Percentiles rank a stretch among this genome's conserved stretches.
Evolutionary conservation across 371 early-diverging fungal species (phyloP).

Genomic region (Mucor irregularis): DNA sequence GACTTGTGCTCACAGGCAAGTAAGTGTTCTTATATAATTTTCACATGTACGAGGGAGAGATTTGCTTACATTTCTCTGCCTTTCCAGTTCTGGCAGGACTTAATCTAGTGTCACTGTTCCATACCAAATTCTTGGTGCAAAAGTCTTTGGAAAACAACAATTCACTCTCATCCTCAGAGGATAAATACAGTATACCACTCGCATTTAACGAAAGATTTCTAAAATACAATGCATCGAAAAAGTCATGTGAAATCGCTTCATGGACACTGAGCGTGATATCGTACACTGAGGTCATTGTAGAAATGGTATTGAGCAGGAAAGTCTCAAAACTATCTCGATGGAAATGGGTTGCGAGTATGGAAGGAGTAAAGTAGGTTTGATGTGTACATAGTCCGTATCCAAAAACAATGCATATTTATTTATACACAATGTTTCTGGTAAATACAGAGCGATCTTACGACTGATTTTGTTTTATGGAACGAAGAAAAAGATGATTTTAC

Average conservation of each 20-base stretch:
- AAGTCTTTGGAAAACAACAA: not conserved
- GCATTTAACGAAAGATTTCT: slow-evolving; percentile 30
- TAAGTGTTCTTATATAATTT: slow-evolving; percentile 6
- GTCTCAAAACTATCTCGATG: slow-evolving; percentile 18
- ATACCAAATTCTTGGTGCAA: slow-evolving; percentile 21
- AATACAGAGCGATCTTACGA: slow-evolving; percentile 33
- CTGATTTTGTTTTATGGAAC: slow-evolving; percentile 26
- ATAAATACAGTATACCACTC: too few relatives aligned
- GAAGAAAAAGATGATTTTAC: slow-evolving; percentile 26
- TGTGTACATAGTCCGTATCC: too few relatives aligned
- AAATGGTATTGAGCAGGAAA: slow-evolving; percentile 28
- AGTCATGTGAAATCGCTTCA: slow-evolving; percentile 15
- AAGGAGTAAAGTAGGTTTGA: slow-evolving; percentile 37
- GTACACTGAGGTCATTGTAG: slow-evolving; percentile 38
- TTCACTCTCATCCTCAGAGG: too few relatives aligned
- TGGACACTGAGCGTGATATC: slow-evolving; percentile 34
- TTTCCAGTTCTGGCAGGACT: slow-evolving; percentile 19
- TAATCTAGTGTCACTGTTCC: slow-evolving; percentile 21
- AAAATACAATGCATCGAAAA: slow-evolving; percentile 9
- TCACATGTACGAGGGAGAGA: not conserved
- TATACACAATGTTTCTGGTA: too few relatives aligned
- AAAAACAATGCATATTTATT: too few relatives aligned
- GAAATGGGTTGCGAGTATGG: slow-evolving; percentile 37
- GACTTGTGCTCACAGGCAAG: slow-evolving; percentile 27
- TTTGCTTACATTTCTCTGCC: not conserved